Conservation (phyloP, 108 stramenopile species). For the Nannochloropsis gaditana region DNA sequence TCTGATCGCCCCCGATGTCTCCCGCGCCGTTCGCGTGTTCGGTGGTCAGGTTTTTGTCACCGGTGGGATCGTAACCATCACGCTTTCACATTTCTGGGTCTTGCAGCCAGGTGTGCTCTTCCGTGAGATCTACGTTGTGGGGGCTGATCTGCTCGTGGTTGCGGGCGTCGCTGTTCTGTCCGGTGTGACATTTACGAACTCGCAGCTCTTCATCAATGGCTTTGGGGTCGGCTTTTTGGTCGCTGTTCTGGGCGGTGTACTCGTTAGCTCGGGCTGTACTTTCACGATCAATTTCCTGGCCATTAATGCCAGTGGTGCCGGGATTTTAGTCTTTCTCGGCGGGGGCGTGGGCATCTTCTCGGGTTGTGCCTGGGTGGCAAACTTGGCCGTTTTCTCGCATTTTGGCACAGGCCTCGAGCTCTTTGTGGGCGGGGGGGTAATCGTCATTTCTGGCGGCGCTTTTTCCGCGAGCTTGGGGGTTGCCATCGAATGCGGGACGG, state of each 20-base stretch:
- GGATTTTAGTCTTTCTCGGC: constrained; percentile 7
- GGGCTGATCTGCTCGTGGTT: not conserved
- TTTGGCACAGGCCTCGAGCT: not conserved
- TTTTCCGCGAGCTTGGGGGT: not conserved
- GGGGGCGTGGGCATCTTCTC: constrained; percentile 17
- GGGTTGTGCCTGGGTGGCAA: constrained; percentile 11
- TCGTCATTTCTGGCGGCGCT: not conserved
- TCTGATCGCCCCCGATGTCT: constrained; percentile 3
- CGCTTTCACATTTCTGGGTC: constrained; percentile 9
- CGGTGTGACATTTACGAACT: not conserved
- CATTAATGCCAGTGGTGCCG: not conserved
- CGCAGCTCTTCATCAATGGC: not conserved
- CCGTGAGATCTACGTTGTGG: not conserved
- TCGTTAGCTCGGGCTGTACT: not conserved
- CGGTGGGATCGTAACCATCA: not conserved
- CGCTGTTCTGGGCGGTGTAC: not conserved
- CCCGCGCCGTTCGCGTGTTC: not conserved
- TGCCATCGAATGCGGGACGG: not conserved
- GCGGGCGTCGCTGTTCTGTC: not conserved
- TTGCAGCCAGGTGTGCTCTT: constrained; percentile 1
- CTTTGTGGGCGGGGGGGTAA: not conserved
- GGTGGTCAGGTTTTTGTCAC: not conserved
- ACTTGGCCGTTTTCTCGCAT: not conserved
- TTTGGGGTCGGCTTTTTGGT: not conserved
- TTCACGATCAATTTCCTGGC: constrained; percentile 5